A percentile compares a stretch with the other conserved stretches of the same genome.
Conservation (phyloP, 2,329 filamentous ascomycete species). For the Macroventuria anomochaeta region DNA sequence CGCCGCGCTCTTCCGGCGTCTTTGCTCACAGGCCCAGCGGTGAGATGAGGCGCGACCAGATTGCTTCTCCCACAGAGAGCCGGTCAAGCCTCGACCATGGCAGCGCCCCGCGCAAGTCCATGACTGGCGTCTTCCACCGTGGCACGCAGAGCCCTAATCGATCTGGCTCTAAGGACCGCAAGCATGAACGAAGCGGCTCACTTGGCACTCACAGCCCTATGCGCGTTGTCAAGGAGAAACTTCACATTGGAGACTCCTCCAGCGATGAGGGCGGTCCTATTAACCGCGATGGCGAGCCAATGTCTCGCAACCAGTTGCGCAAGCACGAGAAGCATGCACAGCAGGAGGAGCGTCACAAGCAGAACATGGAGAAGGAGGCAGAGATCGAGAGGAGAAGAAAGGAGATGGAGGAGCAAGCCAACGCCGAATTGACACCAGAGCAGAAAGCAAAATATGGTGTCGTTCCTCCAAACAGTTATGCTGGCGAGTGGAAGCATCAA, state of each 20-base stretch:
- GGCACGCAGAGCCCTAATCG: constrained; percentile 46
- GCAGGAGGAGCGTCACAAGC: constrained; percentile 54
- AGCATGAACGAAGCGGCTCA: constrained; percentile 36
- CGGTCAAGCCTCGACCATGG: constrained; percentile 39
- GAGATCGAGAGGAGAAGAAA: constrained; percentile 57
- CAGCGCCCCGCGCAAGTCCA: constrained; percentile 26
- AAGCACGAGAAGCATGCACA: constrained; percentile 56
- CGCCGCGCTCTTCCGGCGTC: constrained; percentile 39
- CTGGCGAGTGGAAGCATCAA: constrained; percentile 58
- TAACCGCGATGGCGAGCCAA: constrained; percentile 58
- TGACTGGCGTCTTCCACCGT: constrained; percentile 47
- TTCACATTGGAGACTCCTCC: constrained; percentile 44
- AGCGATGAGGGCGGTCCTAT: constrained; percentile 50
- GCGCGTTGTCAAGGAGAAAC: constrained; percentile 50
- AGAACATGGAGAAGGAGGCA: constrained; percentile 52
- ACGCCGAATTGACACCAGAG: constrained; percentile 62
- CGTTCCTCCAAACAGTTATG: constrained; percentile 64
- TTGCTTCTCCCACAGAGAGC: constrained; percentile 39
- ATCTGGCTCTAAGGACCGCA: constrained; percentile 27
- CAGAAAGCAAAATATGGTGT: constrained; percentile 66
- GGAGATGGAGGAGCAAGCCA: constrained; percentile 57
- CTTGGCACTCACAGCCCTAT: constrained; percentile 47
- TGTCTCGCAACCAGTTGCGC: constrained; percentile 58
- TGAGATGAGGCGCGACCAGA: constrained; percentile 43
- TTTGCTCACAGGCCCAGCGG: constrained; percentile 41